A percentile compares a stretch with the other conserved stretches of the same genome.
phyloP scores from a whole-genome alignment of 1,139 yeast genomes.

The Blastobotrys apis region DNA sequence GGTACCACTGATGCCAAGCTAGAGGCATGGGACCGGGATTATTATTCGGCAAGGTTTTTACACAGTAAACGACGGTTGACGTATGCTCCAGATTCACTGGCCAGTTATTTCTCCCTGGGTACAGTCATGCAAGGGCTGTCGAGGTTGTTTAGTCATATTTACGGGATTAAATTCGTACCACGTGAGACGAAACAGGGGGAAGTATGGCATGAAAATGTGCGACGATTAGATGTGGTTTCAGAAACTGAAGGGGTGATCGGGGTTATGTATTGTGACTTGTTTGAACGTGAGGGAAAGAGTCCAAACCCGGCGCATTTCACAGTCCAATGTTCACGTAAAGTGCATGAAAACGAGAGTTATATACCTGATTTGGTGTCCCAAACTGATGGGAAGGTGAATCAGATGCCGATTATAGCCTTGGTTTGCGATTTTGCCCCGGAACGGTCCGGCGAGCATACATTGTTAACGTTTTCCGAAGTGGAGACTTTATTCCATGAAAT shows the following conservation, averaged over 20 bases:
- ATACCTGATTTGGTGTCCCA: conserved; percentile 3
- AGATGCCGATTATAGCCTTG: conserved; percentile 83
- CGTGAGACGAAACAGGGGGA: conserved; percentile 65
- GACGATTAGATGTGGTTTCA: conserved; percentile 68
- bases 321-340: conserved; percentile 83
- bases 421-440: conserved; percentile 65
- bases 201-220: conserved; percentile 86
- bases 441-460: conserved; percentile 35
- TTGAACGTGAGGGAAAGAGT: conserved; percentile 55
- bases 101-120: conserved; percentile 73
- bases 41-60: conserved; percentile 44
- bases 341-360: conserved; percentile 36
- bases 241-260: conserved; percentile 59
- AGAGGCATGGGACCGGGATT: conserved; percentile 93
- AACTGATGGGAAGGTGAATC: conserved; percentile 47
- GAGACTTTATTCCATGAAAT: conserved; percentile 95
- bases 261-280: conserved; percentile 63
- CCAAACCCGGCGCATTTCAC: conserved; percentile 92
- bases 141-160: conserved; percentile 60
- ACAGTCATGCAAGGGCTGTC: conserved; percentile 82
- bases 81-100: conserved; percentile 25
- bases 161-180: conserved; percentile 73
- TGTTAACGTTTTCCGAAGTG: conserved; percentile 71
- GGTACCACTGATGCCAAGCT: conserved; percentile 34
- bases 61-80: conserved; percentile 27